Percentiles rank a stretch among this genome's conserved stretches.
These are phyloP conservation scores for Thelonectria olida DNA, from an alignment of 2,329 filamentous ascomycete species.

Conservation along the genomic window DNA sequence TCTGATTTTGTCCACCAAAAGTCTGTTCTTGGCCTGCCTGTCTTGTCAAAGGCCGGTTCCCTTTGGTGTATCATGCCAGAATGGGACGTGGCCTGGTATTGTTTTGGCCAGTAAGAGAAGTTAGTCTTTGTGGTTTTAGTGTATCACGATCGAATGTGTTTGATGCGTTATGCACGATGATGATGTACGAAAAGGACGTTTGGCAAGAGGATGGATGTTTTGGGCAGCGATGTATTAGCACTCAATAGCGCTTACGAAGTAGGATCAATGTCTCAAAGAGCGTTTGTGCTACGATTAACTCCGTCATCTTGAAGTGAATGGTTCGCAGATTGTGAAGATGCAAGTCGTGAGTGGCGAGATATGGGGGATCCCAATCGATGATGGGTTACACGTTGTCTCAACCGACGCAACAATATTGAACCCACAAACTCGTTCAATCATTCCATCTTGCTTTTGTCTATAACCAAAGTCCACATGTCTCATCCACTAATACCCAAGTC, in stretches of 20 bases:
- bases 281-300: background rate
- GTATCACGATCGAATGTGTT: conserved; percentile 15
- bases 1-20: background rate
- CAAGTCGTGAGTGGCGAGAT: background rate
- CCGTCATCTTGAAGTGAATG: background rate
- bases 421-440: background rate
- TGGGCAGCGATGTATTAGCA: conserved; percentile 9
- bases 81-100: background rate
- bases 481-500: conserved; percentile 6
- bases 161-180: conserved; percentile 12
- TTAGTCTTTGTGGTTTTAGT: background rate
- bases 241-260: background rate
- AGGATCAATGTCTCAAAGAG: conserved; percentile 7
- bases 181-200: background rate
- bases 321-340: background rate
- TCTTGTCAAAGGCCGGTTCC: background rate
- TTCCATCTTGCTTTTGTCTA: conserved; percentile 21
- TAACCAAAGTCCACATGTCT: conserved; percentile 2
- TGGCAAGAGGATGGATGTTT: background rate
- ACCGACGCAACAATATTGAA: background rate
- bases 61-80: background rate
- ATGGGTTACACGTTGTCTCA: background rate
- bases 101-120: background rate
- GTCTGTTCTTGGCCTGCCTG: background rate
- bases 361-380: too few relatives aligned